phyloP scores from a whole-genome alignment of 805 yeast genomes.

The Candida schatavii region DNA sequence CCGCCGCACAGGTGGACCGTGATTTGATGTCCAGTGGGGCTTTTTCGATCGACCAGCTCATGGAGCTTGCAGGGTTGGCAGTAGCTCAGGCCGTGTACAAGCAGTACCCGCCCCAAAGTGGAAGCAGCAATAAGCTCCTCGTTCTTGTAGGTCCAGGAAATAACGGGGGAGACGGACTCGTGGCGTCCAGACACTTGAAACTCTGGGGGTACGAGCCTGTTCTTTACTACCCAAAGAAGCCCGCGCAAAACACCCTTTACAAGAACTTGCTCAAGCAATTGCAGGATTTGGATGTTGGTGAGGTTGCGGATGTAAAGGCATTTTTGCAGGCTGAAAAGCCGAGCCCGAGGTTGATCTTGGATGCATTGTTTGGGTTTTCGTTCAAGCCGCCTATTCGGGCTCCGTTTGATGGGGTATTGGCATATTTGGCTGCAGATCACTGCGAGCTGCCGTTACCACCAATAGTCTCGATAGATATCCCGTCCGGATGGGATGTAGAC shows the following conservation, averaged over 20 bases:
- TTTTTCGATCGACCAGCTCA: slow-evolving; percentile 79
- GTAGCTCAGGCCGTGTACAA: slow-evolving; percentile 84
- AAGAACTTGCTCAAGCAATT: slow-evolving; percentile 64
- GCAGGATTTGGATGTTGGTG: slow-evolving; percentile 42
- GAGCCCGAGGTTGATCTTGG: slow-evolving; percentile 43
- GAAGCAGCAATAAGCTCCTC: slow-evolving; percentile 46
- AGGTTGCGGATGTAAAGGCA: slow-evolving; percentile 4
- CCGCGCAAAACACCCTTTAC: slow-evolving; percentile 55
- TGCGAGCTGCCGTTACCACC: slow-evolving; percentile 49
- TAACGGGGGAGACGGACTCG: slow-evolving; percentile 96
- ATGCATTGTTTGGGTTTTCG: slow-evolving; percentile 90
- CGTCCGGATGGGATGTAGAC: slow-evolving; percentile 98
- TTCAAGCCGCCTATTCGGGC: slow-evolving; percentile 83
- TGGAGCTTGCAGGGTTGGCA: slow-evolving; percentile 95
- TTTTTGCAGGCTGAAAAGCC: slow-evolving; percentile 13
- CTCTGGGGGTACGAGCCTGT: slow-evolving; percentile 68
- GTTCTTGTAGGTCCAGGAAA: slow-evolving; percentile 94
- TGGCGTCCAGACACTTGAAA: slow-evolving; percentile 87
- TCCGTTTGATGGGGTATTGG: slow-evolving; percentile 58
- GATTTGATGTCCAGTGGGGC: slow-evolving; percentile 86
- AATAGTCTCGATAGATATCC: slow-evolving; percentile 82
- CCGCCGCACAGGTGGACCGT: slow-evolving; percentile 76
- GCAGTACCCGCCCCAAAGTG: slow-evolving; percentile 55
- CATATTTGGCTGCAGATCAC: slow-evolving; percentile 19
- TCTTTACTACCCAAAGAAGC: slow-evolving; percentile 73